Base-by-base conservation (phyloP, 2,329 filamentous ascomycete species). In the Aspergillus awamori region DNA sequence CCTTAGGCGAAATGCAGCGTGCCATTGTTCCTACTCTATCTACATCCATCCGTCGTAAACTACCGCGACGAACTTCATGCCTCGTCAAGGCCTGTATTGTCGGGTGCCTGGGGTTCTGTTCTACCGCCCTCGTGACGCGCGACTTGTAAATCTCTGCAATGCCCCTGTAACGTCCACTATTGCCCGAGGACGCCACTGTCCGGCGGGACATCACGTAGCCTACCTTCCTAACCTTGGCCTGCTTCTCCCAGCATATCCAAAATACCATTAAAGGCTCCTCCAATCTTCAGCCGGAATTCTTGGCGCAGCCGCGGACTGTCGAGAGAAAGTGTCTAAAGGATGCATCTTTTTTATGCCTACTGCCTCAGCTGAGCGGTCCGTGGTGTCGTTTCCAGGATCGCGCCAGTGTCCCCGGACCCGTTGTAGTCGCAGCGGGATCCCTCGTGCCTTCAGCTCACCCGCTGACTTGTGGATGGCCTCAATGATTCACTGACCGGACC, bases 251-350 rank as follows among this genome's bases (percentile, higher is more conserved):
- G n/a, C n/a, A n/a, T 62, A 43, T 28, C 59, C 61, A 65, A 61
- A 15, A 68, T 60, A 58, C 61, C 60, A 15, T 65, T 62, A 36
- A 70, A 63, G 52, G 62, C 65, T 36, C 63, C 62, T 28, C 66
- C 65, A 26, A 67, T 61, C 39, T 69, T 60, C 13, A 5, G 5
- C 43, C 43, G 8, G 5, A 22, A n/a, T 13, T 26, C 17, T 10
- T 41, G 24, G 17, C 62, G 48, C 8, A 69, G 55, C 30, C 43
- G 57, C 5, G 62, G 66, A 53, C 65, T 67, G 43, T 70, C 64
- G 56, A 49, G 10, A 67, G 59, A 5, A 64, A 59, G 17, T 55
- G 58, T 8, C 55, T 24, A 30, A 65, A 65, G 20, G 53, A 54
- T 61, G 53, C n/a, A 41, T 59, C 36, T 62, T 58, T 2, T 33